Evolutionary conservation across 2,329 filamentous ascomycete genomes (phyloP).

Genomic region (Cytospora mali): DNA sequence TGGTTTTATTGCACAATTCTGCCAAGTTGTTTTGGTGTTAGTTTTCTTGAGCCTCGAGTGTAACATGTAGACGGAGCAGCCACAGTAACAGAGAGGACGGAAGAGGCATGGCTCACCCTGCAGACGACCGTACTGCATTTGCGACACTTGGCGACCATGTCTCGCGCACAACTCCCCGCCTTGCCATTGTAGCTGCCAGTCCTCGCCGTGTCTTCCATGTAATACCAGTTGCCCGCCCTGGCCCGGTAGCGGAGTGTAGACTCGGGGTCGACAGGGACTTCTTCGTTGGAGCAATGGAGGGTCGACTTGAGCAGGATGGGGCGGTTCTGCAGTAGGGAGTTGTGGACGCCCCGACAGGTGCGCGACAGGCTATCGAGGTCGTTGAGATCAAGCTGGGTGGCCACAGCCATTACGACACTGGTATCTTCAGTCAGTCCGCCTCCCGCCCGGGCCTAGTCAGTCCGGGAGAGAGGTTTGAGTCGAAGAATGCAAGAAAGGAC

Average conservation of each 20-base stretch:
- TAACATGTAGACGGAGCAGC: constrained; percentile 22
- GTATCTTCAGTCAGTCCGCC: constrained; percentile 28
- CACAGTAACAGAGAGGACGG: constrained; percentile 20
- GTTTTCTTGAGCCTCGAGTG: constrained; percentile 2
- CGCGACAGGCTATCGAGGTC: constrained; percentile 80
- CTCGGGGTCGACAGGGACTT: constrained; percentile 54
- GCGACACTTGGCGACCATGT: constrained; percentile 83
- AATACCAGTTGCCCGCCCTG: constrained; percentile 60
- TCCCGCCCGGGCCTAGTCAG: constrained; percentile 13
- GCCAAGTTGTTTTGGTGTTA: constrained; percentile 24
- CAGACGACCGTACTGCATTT: constrained; percentile 78
- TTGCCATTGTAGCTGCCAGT: constrained; percentile 62
- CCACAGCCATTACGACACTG: constrained; percentile 78
- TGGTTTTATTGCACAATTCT: constrained; percentile 91
- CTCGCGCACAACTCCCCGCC: constrained; percentile 77
- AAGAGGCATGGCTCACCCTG: constrained; percentile 62
- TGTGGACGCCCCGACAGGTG: constrained; percentile 79
- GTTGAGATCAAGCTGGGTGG: constrained; percentile 80
- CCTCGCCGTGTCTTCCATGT: constrained; percentile 56
- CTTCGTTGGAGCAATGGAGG: constrained; percentile 78
- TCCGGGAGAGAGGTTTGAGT: constrained; percentile 29
- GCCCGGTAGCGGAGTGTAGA: constrained; percentile 61
- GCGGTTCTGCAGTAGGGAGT: constrained; percentile 78
- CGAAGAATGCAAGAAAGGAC: constrained; percentile 28
- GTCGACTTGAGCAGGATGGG: constrained; percentile 72